These are phyloP conservation scores for Backusella sp. DNA, from an alignment of 192 early-diverging fungal genomes.

Conservation along the genomic window DNA sequence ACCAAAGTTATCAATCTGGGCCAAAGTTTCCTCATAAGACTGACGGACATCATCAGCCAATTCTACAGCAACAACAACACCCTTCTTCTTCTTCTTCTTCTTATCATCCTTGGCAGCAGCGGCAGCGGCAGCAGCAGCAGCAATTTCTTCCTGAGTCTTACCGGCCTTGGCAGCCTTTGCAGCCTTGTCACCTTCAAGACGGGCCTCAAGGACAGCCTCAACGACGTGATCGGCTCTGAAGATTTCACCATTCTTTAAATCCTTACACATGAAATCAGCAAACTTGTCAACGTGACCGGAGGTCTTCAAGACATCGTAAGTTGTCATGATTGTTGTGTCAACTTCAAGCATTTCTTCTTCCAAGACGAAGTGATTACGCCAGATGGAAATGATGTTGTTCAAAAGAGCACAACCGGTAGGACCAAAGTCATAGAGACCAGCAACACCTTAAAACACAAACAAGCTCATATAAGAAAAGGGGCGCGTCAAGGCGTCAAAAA, in stretches of 20 bases:
- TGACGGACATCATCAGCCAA: constrained; percentile 59
- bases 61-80: constrained; percentile 57
- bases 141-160: constrained; percentile 21
- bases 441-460: constrained; percentile 62
- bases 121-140: constrained; percentile 13
- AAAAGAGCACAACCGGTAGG: constrained; percentile 92
- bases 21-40: constrained; percentile 85
- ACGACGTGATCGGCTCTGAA: constrained; percentile 98
- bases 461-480: background rate
- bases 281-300: constrained; percentile 99
- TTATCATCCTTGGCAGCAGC: constrained; percentile 48
- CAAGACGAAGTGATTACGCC: constrained; percentile 96
- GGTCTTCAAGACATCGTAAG: constrained; percentile 91
- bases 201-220: constrained; percentile 87
- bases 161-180: constrained; percentile 57
- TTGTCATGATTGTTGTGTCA: constrained; percentile 98
- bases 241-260: constrained; percentile 88
- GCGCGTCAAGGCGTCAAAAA: background rate
- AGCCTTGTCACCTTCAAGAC: constrained; percentile 83
- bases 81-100: constrained; percentile 75
- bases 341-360: constrained; percentile 99
- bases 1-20: constrained; percentile 93
- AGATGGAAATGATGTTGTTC: constrained; percentile 84
- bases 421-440: constrained; percentile 98
- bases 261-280: constrained; percentile 98